Base-by-base conservation (phyloP, 116 monocot genomes). In the Papilionanthe hybrid region DNA sequence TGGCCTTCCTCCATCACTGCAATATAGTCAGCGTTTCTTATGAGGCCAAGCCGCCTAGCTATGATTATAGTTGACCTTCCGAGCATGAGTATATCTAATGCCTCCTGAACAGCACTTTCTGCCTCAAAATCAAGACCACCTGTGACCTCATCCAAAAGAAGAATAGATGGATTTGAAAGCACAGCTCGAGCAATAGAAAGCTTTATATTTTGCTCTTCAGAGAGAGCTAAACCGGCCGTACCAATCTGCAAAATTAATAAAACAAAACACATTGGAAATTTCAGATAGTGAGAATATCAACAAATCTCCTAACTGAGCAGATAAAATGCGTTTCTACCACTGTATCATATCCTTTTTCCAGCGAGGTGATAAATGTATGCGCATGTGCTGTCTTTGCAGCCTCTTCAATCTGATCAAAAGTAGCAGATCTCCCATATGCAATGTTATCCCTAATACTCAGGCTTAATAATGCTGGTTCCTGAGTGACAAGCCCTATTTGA, bases 351-450 rank as follows among this genome's bases (percentile, higher is more conserved):
- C 98, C 98, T 77, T 86, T 86, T 85, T 90, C 87, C 75, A 99
- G 88, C 78, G 92, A 95, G 74, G 85, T 92, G 42, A 95, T 95
- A 82, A 95, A 99, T 41, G 89, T 86, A 78, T 93, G 95, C 11
- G 93, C 99, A 89, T 99, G 95, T 69, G 99, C 99, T 67, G 90
- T 98, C 87, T 98, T 98, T 9, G 98, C 98, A 84, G 98, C 98
- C 83, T 98, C 98, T 85, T 98, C 98, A 76, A 98, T 98, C 73
- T 98, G 93, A 87, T 98, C 93, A 82, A 79, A 81, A 15, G 91
- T 90, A 77, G 94, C 90, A 86, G 94, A 84, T 79, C 98, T 86
- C 78, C 98, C 98, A 81, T 98, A 94, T 9, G 95, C 94, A 83
- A 98, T 95, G 78, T 98, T 98, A 57, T 95, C 98, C 80, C 86